Conservation (phyloP, 495 filamentous ascomycete species). For the Penicillium manginii region DNA sequence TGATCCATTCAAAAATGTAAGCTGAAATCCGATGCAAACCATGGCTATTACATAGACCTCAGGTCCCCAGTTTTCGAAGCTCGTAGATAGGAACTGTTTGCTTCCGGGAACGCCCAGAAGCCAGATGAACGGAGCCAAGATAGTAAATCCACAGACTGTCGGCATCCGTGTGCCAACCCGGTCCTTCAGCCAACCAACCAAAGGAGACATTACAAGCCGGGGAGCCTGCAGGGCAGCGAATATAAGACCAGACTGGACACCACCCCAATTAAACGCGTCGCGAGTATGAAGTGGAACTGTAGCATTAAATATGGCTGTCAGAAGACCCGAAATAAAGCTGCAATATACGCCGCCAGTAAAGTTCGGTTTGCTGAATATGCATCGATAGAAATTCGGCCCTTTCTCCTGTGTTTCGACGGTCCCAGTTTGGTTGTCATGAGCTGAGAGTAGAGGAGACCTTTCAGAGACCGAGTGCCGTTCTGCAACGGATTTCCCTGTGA, state of each 20-base stretch:
- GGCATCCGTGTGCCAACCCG: constrained; percentile 14
- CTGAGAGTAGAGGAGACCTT: constrained; percentile 1
- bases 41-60: constrained; percentile 5
- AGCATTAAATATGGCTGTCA: constrained; percentile 17
- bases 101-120: constrained; percentile 13
- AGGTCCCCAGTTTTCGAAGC: not conserved
- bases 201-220: not conserved
- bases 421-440: not conserved
- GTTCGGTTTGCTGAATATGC: constrained; percentile 15
- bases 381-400: constrained; percentile 5
- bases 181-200: constrained; percentile 15
- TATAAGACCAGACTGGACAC: constrained; percentile 15
- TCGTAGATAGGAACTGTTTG: constrained; percentile 7
- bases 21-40: not conserved
- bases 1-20: not conserved
- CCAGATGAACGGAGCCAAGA: constrained; percentile 11
- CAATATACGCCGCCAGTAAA: constrained; percentile 14
- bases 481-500: not conserved
- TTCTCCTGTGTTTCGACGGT: not conserved
- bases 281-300: constrained; percentile 22
- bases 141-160: constrained; percentile 11
- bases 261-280: constrained; percentile 18
- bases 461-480: not conserved
- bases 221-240: constrained; percentile 21
- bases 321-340: constrained; percentile 8